These are phyloP conservation scores for Sclerotiophoma versabilis DNA, from an alignment of 2,329 filamentous ascomycete species.

Conservation along the genomic window DNA sequence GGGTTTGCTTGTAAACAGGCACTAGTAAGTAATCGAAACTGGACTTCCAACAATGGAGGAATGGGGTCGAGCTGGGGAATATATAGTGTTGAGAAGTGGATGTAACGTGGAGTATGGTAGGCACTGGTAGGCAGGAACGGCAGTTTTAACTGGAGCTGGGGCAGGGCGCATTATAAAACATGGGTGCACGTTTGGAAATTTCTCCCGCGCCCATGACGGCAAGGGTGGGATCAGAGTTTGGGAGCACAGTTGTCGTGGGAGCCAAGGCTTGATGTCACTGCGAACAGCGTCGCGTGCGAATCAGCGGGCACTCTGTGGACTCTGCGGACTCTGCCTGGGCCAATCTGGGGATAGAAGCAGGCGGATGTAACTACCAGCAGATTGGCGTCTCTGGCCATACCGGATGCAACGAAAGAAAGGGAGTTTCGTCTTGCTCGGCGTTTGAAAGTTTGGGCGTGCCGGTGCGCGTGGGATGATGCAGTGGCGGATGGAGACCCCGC, in stretches of 20 bases:
- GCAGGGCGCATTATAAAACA: conserved; percentile 32
- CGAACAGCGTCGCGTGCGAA: conserved; percentile 26
- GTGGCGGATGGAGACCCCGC: conserved; percentile 40
- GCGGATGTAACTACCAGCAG: conserved; percentile 30
- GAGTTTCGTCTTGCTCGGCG: conserved; percentile 35
- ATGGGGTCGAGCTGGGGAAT: conserved; percentile 23
- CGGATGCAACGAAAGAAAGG: conserved; percentile 11
- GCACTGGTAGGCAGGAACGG: conserved; percentile 34
- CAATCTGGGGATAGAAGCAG: conserved; percentile 21
- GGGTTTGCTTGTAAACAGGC: background rate
- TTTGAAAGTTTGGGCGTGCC: conserved; percentile 40
- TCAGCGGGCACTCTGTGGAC: conserved; percentile 28
- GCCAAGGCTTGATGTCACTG: conserved; percentile 46
- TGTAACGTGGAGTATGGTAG: conserved; percentile 27
- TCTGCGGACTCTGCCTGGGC: conserved; percentile 21
- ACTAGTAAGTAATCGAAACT: conserved; percentile 8
- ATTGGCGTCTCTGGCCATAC: conserved; percentile 14
- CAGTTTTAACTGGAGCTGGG: conserved; percentile 26
- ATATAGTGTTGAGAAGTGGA: conserved; percentile 37
- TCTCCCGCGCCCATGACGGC: conserved; percentile 45
- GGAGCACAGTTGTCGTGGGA: conserved; percentile 28
- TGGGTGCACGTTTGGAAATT: conserved; percentile 30
- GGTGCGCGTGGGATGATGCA: conserved; percentile 42
- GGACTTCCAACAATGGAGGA: conserved; percentile 17
- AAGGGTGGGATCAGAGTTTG: conserved; percentile 41